Evolutionary conservation across 352 stramenopile species (phyloP), one percentile per base, ranked within the genome.

Genomic region (Pythium sukuiense): DNA sequence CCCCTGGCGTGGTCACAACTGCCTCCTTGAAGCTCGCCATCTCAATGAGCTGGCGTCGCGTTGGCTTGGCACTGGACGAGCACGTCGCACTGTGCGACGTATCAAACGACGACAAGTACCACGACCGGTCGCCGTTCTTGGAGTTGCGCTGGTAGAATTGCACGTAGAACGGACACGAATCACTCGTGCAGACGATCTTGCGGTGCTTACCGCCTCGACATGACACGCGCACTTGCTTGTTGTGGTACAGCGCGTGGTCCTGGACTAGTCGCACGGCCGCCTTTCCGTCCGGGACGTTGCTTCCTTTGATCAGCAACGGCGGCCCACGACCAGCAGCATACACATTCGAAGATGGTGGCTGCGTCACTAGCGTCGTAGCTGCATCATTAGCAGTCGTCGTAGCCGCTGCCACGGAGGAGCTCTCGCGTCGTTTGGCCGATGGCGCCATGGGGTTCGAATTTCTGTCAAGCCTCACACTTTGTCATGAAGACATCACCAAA

Each of bases 91-190:
- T 69, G 63, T 90, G 81, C 13, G 35, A 64, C 32, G 84, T 55
- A 11, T 88, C 54, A 13, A 78, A 58, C 7, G 76, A 84, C 30
- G 81, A 90, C 18, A 90, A 72, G 68, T 90, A 90, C 81, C 81
- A 90, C 3, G 71, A 75, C 41, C 41, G 41, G 16, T 73, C 63
- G 66, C 87, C 72, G 13, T 70, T 72, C 65, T 80, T 79, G 65
- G 76, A 83, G 60, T 83, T 82, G 55, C 82, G 79, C 63, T 82
- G 69, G 61, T 88, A 88, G 26, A 88, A 68, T 58, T 88, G 79
- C 67, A 90, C 81, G 71, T 85, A 87, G 71, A 90, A 90, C 30
- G 77, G 71, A 30, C 81, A 90, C 6, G 64, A 41, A 14, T 60
- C 45, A n/a, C 65, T 75, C 14, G 71, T 54, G 66, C 81, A 90